Conservation (phyloP, 2,329 filamentous ascomycete species). For the Coccinonectria pachysandricola region DNA sequence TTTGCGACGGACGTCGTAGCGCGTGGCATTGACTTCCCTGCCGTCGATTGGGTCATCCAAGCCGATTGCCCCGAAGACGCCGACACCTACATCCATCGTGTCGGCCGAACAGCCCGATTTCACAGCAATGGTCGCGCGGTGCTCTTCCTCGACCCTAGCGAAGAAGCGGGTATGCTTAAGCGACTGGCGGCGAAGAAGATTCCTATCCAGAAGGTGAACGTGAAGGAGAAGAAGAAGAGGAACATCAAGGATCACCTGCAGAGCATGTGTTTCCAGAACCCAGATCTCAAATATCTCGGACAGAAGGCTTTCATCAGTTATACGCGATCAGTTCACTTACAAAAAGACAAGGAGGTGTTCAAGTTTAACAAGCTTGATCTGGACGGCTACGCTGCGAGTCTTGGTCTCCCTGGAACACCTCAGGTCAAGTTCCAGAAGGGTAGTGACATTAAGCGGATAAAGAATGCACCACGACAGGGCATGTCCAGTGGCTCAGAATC, state of each 20-base stretch:
- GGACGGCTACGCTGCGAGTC: slow-evolving; percentile 72
- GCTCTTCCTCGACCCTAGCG: slow-evolving; percentile 82
- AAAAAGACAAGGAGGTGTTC: slow-evolving; percentile 89
- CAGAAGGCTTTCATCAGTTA: slow-evolving; percentile 96
- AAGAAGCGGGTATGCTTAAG: slow-evolving; percentile 84
- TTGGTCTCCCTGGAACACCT: slow-evolving; percentile 84
- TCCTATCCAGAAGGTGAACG: slow-evolving; percentile 74
- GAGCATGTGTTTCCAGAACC: slow-evolving; percentile 91
- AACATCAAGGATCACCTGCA: slow-evolving; percentile 78
- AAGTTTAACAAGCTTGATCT: slow-evolving; percentile 72
- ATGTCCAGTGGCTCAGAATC: slow-evolving; percentile 53
- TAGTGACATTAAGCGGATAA: slow-evolving; percentile 74
- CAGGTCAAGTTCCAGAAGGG: slow-evolving; percentile 90
- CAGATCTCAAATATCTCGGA: slow-evolving; percentile 85
- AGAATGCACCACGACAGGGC: slow-evolving; percentile 68
- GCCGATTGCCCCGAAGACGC: slow-evolving; percentile 94
- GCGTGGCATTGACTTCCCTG: slow-evolving; percentile 87
- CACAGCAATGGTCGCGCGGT: slow-evolving; percentile 80
- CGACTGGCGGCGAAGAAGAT: slow-evolving; percentile 83
- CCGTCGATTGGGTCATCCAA: slow-evolving; percentile 98
- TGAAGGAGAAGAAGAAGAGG: slow-evolving; percentile 81
- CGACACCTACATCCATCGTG: slow-evolving; percentile 95
- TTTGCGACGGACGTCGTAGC: slow-evolving; percentile 96
- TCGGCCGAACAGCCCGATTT: slow-evolving; percentile 89
- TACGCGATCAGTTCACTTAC: slow-evolving; percentile 71